These are phyloP conservation scores for Calonectria hawksworthii DNA, from an alignment of 2,329 filamentous ascomycete species.

Conservation along the genomic window DNA sequence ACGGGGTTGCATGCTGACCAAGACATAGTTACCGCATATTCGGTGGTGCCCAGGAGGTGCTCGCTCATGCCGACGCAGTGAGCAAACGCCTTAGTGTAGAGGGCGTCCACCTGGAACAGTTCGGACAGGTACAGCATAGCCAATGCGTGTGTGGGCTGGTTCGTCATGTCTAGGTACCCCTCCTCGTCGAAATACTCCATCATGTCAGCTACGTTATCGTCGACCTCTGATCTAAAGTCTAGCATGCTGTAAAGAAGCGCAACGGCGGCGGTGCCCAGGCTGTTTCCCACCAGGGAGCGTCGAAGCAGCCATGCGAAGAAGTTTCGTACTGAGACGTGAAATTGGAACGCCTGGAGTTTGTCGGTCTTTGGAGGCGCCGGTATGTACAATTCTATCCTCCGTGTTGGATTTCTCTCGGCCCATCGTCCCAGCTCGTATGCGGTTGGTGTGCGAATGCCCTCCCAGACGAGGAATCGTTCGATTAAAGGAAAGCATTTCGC, in stretches of 20 bases:
- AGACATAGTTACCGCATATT: constrained; percentile 67
- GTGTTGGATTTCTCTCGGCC: constrained; percentile 47
- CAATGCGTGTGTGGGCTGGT: constrained; percentile 77
- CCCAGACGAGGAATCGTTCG: constrained; percentile 60
- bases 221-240: constrained; percentile 67
- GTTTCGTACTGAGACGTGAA: constrained; percentile 80
- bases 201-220: constrained; percentile 73
- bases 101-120: constrained; percentile 70
- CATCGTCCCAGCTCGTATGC: constrained; percentile 50
- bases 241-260: constrained; percentile 76
- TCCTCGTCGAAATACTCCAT: constrained; percentile 76
- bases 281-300: constrained; percentile 76
- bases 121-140: constrained; percentile 79
- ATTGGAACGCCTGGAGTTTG: constrained; percentile 68
- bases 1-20: constrained; percentile 5
- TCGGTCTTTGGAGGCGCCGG: constrained; percentile 70
- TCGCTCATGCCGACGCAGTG: constrained; percentile 86
- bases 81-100: constrained; percentile 81
- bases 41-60: constrained; percentile 66
- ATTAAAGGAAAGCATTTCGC: constrained; percentile 74
- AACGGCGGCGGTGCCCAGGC: constrained; percentile 75
- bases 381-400: constrained; percentile 75
- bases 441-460: constrained; percentile 42
- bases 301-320: constrained; percentile 80
- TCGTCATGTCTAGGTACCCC: constrained; percentile 77